Evolutionary conservation across 495 filamentous ascomycete genomes (phyloP), one percentile per base, ranked within the genome.

Genomic region (Mytilinidion resinicola): DNA sequence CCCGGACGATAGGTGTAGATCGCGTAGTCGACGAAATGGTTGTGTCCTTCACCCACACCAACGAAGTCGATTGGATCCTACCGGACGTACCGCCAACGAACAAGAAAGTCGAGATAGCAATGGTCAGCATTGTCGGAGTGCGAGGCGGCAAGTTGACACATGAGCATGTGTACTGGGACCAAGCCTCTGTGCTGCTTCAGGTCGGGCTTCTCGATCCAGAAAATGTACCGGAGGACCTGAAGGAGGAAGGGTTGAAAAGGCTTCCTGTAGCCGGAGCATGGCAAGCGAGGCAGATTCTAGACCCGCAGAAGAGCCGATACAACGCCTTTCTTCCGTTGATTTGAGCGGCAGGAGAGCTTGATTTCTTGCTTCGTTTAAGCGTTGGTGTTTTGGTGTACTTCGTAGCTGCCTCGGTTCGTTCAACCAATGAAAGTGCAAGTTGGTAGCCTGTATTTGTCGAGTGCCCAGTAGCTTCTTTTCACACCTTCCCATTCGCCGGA

Each of bases 401-500:
- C 6, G 25, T 30, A 30, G 25, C 6, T 30, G 15, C 34, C 33
- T 34, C 15, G 35, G 35, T 25, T 50, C 20, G 48, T 49, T 67
- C 57, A 69, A 20, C 59, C 65, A 21, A 74, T 62, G 44, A 75
- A 73, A 42, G 42, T 67, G 64, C 77, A 81, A 57, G 80, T 73
- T 10, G 88, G 88, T 67, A 90, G 65, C 50, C 81, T 75, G 69
- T 91, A 91, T 49, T 82, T 85, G 49, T 88, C 82, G 44, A 96
- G 75, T 9, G 83, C 83, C 90, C 91, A 98, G 68, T 98, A 98
- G 51, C 85, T 80, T 67, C 92, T 79, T 66, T 83, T 82, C 2
- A 96, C 87, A 0, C 91, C 95, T 52, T 88, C 78, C 95, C 93
- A 96, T 59, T 85, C 79, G 48, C 84, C 87, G 6, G 75, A 78